phyloP scores from a whole-genome alignment of 495 filamentous ascomycete species.

The Lophium mytilinum region DNA sequence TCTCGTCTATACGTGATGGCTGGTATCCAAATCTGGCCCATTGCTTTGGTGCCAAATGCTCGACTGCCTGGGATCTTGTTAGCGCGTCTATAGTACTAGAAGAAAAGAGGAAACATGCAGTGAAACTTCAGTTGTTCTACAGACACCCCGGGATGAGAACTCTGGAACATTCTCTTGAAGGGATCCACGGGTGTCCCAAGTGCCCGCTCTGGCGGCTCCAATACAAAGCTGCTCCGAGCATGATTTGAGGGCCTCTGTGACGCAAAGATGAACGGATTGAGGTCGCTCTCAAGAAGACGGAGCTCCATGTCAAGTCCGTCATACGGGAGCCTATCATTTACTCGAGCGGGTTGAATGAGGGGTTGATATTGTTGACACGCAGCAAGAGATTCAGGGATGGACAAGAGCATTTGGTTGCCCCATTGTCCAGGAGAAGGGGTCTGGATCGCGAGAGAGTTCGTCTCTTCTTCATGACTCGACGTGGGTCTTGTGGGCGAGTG shows the following conservation, averaged over 20 bases:
- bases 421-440: background rate
- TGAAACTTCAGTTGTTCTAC: constrained; percentile 23
- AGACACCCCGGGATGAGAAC: constrained; percentile 12
- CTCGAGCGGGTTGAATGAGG: no score
- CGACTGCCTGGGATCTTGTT: constrained; percentile 13
- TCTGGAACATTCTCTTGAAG: constrained; percentile 17
- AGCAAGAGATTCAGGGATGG: background rate
- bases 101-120: constrained; percentile 4
- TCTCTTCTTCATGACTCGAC: background rate
- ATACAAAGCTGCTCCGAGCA: no score
- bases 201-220: background rate
- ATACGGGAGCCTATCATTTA: background rate
- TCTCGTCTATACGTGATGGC: constrained; percentile 27
- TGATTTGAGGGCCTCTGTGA: no score
- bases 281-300: background rate
- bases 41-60: constrained; percentile 24
- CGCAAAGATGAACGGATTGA: no score
- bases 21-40: constrained; percentile 28
- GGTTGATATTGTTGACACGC: no score
- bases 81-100: background rate
- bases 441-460: background rate
- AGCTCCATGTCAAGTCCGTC: background rate
- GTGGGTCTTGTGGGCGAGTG: background rate
- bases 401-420: background rate
- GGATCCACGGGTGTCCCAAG: constrained; percentile 22